These are phyloP conservation scores for Hawksworthiomyces lignivorus DNA, from an alignment of 2,329 filamentous ascomycete genomes.

Conservation along the genomic window DNA sequence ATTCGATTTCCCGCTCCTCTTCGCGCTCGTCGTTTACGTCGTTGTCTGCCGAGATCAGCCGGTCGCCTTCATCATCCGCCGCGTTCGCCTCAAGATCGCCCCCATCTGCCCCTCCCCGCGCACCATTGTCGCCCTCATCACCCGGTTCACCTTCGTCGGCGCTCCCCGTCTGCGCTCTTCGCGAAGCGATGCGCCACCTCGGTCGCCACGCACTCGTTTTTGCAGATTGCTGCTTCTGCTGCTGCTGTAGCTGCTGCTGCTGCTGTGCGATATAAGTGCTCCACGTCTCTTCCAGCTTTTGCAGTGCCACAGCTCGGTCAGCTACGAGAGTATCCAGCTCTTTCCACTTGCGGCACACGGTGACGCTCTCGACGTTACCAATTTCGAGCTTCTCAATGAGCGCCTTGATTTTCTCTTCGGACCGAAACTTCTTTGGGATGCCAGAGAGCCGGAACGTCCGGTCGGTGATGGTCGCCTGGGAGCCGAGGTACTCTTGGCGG, in stretches of 20 bases:
- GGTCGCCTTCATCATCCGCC: constrained; percentile 48
- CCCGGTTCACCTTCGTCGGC: too few species aligned
- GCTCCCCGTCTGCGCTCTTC: too few species aligned
- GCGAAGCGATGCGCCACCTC: too few species aligned
- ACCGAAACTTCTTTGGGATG: constrained; percentile 70
- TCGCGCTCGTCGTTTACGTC: constrained; percentile 22
- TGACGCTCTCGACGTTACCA: constrained; percentile 82
- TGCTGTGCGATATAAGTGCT: constrained; percentile 61
- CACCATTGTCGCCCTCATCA: neutral
- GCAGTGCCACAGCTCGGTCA: constrained; percentile 55
- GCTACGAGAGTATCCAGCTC: constrained; percentile 68
- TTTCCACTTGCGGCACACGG: constrained; percentile 79
- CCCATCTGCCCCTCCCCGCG: neutral
- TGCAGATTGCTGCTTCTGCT: constrained; percentile 29
- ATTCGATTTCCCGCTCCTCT: constrained; percentile 25
- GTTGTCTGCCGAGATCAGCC: constrained; percentile 44
- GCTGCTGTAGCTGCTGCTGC: constrained; percentile 20
- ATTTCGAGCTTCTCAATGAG: constrained; percentile 84
- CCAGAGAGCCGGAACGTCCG: constrained; percentile 87
- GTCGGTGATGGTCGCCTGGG: constrained; percentile 91
- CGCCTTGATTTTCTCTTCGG: constrained; percentile 74
- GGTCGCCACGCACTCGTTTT: neutral
- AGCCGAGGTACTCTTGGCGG: constrained; percentile 84
- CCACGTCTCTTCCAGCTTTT: constrained; percentile 76
- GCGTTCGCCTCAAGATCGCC: constrained; percentile 21